Evolutionary conservation across 495 filamentous ascomycete species (phyloP).

Genomic region (Cetradonia linearis): DNA sequence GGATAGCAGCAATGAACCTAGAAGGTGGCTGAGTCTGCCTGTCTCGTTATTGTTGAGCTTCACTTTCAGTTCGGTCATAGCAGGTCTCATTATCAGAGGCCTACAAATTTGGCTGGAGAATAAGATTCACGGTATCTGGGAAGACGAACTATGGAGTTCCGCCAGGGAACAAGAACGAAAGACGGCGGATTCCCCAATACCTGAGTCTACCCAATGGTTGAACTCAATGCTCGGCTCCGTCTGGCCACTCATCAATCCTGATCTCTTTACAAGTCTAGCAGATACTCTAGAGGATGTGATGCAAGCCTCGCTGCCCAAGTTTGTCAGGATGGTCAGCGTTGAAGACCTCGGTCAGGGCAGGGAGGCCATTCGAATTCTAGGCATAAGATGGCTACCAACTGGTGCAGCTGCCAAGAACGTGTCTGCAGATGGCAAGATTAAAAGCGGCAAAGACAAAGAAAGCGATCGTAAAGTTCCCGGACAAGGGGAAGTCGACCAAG

Average conservation of each 20-base stretch:
- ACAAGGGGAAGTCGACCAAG: slow-evolving; percentile 28
- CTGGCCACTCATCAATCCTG: slow-evolving; percentile 63
- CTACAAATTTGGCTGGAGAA: slow-evolving; percentile 45
- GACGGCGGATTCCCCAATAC: slow-evolving; percentile 33
- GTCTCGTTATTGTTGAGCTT: slow-evolving; percentile 24
- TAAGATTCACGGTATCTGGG: slow-evolving; percentile 44
- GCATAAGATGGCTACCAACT: slow-evolving; percentile 54
- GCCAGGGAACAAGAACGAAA: slow-evolving; percentile 39
- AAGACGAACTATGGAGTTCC: slow-evolving; percentile 54
- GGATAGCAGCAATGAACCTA: slow-evolving; percentile 5
- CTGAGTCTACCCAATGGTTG: slow-evolving; percentile 57
- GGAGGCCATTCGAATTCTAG: slow-evolving; percentile 53
- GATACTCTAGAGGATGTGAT: slow-evolving; percentile 64
- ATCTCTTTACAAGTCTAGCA: slow-evolving; percentile 51
- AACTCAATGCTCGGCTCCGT: slow-evolving; percentile 52
- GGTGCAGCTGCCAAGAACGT: slow-evolving; percentile 52
- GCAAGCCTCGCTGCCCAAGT: slow-evolving; percentile 54
- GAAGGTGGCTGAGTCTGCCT: slow-evolving; percentile 21
- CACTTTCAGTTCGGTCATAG: slow-evolving; percentile 26
- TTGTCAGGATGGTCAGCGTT: slow-evolving; percentile 57
- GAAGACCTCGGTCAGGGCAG: slow-evolving; percentile 62
- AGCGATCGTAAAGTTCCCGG: slow-evolving; percentile 44
- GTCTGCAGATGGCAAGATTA: slow-evolving; percentile 42
- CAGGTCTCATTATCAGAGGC: slow-evolving; percentile 32
- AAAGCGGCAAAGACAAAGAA: slow-evolving; percentile 32